Evolutionary conservation across 257 asterid species (phyloP), one percentile per base, ranked within the genome.

Genomic region (Jacaranda copaia): DNA sequence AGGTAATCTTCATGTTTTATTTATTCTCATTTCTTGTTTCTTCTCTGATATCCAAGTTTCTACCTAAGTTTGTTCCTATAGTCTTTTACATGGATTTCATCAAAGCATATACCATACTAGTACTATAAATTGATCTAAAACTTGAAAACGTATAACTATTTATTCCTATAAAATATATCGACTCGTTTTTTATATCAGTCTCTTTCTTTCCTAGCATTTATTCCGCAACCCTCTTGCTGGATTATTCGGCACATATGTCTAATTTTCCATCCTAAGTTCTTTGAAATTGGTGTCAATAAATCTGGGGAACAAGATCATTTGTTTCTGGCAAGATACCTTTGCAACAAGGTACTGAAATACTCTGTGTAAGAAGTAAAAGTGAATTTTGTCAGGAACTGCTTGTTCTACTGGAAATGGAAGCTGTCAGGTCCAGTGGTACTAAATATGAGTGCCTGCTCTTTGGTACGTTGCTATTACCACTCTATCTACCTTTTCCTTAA

Each of bases 381-480:
- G 65, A 19, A 12, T 15, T 35, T 61, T 11, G 58, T 8, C 79
- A 76, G 83, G 74, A 16, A 45, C 11, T 66, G 15, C 51, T 55
- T 35, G 53, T 73, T 67, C 63, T 70, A 38, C 55, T 63, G 81
- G 77, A 58, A 82, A 91, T 91, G 96, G 94, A 92, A 92, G 87
- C 72, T 67, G 70, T 72, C 32, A 82, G 83, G 75, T 81, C 81
- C 46, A 70, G 19, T 7, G 83, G 68, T 55, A 74, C 89, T 11
- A 91, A 85, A 77, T 91, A 87, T 18, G 92, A 89, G 75, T 88
- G 92, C 77, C 45, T 89, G 61, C 84, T 89, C 74, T 91, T 92
- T 55, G 97, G 97, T 92, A 82, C 32, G 86, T 68, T 1, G 25
- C 70, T 73, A 16, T 58, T 71, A 45, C 56, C 42, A 58, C 63